phyloP scores from a whole-genome alignment of 169 alveolate species.

The Plasmodium ovale region DNA sequence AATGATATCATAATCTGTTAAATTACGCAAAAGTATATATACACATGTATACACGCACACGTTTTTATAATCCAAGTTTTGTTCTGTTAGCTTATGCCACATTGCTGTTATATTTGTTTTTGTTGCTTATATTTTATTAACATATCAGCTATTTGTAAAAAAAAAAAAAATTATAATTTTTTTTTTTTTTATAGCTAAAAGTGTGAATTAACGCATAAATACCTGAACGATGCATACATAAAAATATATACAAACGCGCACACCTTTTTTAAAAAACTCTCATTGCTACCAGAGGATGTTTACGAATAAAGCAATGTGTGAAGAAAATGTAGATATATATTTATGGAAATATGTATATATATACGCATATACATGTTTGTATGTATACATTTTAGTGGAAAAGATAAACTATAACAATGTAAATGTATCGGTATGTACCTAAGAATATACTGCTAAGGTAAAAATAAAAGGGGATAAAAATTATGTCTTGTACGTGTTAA shows the following conservation, averaged over 20 bases:
- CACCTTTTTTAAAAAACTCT: no score
- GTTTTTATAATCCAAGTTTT: constrained; percentile 12
- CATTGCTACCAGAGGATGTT: not conserved
- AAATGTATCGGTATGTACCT: not conserved
- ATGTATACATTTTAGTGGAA: not conserved
- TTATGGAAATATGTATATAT: not conserved
- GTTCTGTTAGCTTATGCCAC: not conserved
- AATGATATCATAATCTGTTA: no score
- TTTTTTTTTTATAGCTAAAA: constrained; percentile 18
- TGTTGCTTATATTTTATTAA: not conserved
- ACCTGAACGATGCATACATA: not conserved
- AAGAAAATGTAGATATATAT: not conserved
- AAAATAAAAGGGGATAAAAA: not conserved
- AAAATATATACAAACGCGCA: no score
- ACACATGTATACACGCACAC: constrained; percentile 4
- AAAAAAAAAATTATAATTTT: constrained; percentile 12
- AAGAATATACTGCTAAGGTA: not conserved
- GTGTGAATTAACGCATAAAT: constrained; percentile 7
- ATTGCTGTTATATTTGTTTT: not conserved
- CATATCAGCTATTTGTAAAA: not conserved
- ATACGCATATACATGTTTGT: not conserved
- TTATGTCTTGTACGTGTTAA: constrained; percentile 2
- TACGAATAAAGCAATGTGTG: not conserved
- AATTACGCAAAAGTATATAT: no score
- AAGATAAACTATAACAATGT: not conserved